These are phyloP conservation scores for Fraxinus ornus DNA, from an alignment of 305 asterid species.

Conservation along the genomic window DNA sequence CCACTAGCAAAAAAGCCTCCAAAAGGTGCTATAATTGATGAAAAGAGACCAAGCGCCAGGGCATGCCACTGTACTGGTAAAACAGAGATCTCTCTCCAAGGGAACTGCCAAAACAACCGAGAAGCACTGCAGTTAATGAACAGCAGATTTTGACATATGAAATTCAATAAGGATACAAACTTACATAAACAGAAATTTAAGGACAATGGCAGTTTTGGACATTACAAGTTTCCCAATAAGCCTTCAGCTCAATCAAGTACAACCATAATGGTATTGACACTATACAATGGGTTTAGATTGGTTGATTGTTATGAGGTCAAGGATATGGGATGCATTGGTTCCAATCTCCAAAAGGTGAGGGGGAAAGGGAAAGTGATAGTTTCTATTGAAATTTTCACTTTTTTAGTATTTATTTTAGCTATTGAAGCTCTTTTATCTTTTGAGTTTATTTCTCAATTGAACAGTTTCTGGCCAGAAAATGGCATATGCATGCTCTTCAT, in stretches of 20 bases:
- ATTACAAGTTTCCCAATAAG: not conserved
- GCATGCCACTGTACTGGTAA: constrained; percentile 98
- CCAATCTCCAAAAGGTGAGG: not conserved
- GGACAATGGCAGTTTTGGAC: constrained; percentile 8
- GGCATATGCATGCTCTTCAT: not conserved
- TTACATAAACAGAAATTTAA: not conserved
- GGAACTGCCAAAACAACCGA: constrained; percentile 53
- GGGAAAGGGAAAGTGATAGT: not conserved
- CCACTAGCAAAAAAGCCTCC: constrained; percentile 99
- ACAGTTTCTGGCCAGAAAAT: not conserved
- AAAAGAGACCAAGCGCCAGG: constrained; percentile 76
- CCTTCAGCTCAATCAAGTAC: not conserved
- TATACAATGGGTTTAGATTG: not conserved
- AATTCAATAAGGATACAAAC: not conserved
- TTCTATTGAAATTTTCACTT: not conserved
- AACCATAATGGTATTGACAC: not conserved
- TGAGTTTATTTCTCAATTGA: not conserved
- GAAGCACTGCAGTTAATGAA: constrained; percentile 8
- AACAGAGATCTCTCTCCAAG: constrained; percentile 71
- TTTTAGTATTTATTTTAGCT: not conserved
- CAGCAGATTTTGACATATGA: constrained; percentile 8
- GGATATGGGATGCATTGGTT: not conserved
- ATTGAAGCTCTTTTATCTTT: not conserved
- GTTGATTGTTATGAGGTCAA: not conserved
- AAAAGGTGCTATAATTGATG: constrained; percentile 95